These are phyloP conservation scores for Eimeria praecox DNA, from an alignment of 169 alveolate species.

Conservation along the genomic window DNA sequence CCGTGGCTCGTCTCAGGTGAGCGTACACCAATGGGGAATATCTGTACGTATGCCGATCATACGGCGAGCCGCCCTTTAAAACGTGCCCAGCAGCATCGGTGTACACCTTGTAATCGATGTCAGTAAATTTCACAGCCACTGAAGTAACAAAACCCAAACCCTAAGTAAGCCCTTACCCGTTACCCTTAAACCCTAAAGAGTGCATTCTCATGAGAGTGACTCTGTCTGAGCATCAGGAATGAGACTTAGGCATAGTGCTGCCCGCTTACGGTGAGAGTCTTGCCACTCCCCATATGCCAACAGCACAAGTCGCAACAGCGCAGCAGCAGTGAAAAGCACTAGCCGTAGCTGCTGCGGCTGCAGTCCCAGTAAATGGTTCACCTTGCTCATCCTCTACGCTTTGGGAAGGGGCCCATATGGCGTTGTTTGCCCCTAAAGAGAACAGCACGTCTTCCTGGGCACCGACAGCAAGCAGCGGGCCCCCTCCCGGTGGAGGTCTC, in stretches of 20 bases:
- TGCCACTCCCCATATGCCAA: conserved; percentile 81
- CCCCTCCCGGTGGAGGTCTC: conserved; percentile 39
- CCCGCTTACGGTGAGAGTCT: conserved; percentile 59
- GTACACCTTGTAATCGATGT: conserved; percentile 97
- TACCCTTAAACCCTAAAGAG: background rate
- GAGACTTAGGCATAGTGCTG: background rate
- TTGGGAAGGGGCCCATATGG: background rate
- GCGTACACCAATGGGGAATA: conserved; percentile 96
- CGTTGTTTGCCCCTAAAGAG: background rate
- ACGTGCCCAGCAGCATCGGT: conserved; percentile 98
- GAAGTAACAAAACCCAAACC: conserved; percentile 3
- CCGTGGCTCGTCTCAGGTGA: background rate
- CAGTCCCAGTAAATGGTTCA: background rate
- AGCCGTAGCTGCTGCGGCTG: conserved; percentile 62
- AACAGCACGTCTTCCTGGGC: background rate
- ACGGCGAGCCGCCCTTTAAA: conserved; percentile 96
- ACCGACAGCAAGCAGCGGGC: background rate
- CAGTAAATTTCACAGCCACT: conserved; percentile 96
- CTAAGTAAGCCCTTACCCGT: background rate
- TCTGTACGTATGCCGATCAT: conserved; percentile 97
- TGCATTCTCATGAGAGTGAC: background rate
- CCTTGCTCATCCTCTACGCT: background rate
- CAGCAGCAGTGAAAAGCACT: conserved; percentile 55
- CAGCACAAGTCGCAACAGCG: conserved; percentile 49
- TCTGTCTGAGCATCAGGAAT: background rate